phyloP scores from a whole-genome alignment of 208 protist genomes.

The Porcisia hertigi region DNA sequence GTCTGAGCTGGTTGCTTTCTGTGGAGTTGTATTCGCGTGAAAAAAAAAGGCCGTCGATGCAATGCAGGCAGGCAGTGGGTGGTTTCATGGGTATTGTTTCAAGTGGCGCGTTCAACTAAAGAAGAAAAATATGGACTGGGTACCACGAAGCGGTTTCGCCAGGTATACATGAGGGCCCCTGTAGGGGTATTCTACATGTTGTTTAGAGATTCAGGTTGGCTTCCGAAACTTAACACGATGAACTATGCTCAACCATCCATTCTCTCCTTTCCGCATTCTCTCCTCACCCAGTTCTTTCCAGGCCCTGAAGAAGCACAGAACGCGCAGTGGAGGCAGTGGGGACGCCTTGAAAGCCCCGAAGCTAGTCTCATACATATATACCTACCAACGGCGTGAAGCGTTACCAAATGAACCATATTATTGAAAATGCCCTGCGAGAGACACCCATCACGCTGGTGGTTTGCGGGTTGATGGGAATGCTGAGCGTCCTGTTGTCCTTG shows the following conservation, averaged over 20 bases:
- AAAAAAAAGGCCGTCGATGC: no score
- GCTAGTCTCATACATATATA: constrained; percentile 2
- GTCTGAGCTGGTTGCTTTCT: no score
- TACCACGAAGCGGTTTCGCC: background rate
- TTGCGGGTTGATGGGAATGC: constrained; percentile 37
- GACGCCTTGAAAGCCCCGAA: background rate
- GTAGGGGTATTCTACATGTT: background rate
- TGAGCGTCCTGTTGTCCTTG: constrained; percentile 41
- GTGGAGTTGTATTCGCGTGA: no score
- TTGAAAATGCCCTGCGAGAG: constrained; percentile 28
- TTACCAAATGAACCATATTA: constrained; percentile 23
- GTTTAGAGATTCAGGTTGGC: background rate
- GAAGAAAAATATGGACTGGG: background rate
- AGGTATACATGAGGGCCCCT: background rate
- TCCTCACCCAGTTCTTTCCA: background rate
- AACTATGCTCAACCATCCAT: background rate
- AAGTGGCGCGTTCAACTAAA: background rate
- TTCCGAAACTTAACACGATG: background rate
- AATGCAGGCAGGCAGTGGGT: no score
- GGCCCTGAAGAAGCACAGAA: background rate
- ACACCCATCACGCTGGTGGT: constrained; percentile 28
- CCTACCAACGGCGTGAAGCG: background rate
- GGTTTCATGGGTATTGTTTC: no score
- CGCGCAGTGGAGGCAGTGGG: background rate
- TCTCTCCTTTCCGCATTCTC: background rate